Evolutionary conservation across 768 basidiomycete genomes (phyloP).

Genomic region (Phylloporus scabripes): DNA sequence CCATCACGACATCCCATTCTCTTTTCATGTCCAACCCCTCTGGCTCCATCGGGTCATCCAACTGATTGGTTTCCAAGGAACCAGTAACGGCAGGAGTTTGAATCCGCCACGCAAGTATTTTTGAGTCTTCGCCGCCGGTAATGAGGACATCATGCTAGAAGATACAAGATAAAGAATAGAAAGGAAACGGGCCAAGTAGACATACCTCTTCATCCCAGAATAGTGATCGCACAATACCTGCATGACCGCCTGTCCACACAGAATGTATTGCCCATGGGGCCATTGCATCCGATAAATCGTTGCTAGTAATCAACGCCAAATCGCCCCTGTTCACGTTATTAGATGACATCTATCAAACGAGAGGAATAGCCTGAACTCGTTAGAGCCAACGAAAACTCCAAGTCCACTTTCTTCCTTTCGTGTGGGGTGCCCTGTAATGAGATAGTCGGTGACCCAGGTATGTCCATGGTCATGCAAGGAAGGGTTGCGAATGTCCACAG

Average conservation of each 20-base stretch:
- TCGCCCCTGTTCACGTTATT: constrained; percentile 43
- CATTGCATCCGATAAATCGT: constrained; percentile 32
- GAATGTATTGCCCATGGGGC: constrained; percentile 47
- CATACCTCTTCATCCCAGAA: constrained; percentile 51
- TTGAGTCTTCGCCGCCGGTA: constrained; percentile 49
- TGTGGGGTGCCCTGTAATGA: constrained; percentile 47
- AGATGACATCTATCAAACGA: background rate
- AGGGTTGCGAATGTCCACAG: constrained; percentile 59
- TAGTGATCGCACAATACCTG: constrained; percentile 51
- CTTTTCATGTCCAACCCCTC: constrained; percentile 16
- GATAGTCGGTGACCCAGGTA: constrained; percentile 78
- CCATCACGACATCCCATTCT: constrained; percentile 20
- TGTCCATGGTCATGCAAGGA: constrained; percentile 50
- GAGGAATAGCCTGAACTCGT: constrained; percentile 45
- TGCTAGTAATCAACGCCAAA: constrained; percentile 47
- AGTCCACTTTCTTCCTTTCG: constrained; percentile 27
- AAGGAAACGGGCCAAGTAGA: background rate
- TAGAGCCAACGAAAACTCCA: constrained; percentile 64
- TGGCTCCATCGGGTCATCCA: constrained; percentile 11
- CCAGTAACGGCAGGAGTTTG: constrained; percentile 2
- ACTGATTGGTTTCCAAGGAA: background rate
- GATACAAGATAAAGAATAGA: background rate
- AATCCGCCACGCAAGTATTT: constrained; percentile 39
- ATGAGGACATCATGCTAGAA: constrained; percentile 38
- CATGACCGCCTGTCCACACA: constrained; percentile 51